Evolutionary conservation across 257 asterid species (phyloP), one percentile per base, ranked within the genome.

Genomic region (Solanum boliviense): DNA sequence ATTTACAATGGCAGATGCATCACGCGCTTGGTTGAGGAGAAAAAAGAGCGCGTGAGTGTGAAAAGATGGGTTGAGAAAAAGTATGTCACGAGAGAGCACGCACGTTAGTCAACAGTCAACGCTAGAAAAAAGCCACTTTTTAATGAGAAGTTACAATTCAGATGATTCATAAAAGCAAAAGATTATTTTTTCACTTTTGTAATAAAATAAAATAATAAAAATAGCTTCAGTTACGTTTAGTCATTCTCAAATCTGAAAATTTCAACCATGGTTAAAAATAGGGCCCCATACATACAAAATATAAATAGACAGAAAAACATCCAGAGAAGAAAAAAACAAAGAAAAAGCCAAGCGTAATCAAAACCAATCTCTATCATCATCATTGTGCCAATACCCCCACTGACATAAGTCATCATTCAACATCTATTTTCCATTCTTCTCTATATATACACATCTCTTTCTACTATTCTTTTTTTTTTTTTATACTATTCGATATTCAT

Each of bases 351-450:
- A 86, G 41, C 41, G 34, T 87, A 84, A 83, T 36, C 79, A 89
- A 91, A 90, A 90, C 93, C 93, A 92, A 90, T 91, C 93, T 96
- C 93, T 90, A 92, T 92, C 95, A 93, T 92, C 94, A 96, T 95
- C 95, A 95, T 96, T 94, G 98, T 89, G 90, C 94, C 98, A 93
- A 93, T 94, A 89, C 93, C 91, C 90, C 91, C 90, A 89, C 89
- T 94, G 98, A 94, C 98, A 93, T 92, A 90, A 92, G 93, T 91
- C 99, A 94, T 95, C 98, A 96, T 95, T 95, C 92, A 91, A 94
- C 96, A 90, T 94, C 75, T 38, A 85, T 85, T 39, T 85, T 13
- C 39, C 36, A n/a, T 85, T 65, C 34, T 94, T 93, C 88, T 41
- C 48, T 11, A 41, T 12, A 44, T 44, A 44, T 0, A 44, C 13